phyloP scores from a whole-genome alignment of 83 land plant species.

The Thuja plicata region DNA sequence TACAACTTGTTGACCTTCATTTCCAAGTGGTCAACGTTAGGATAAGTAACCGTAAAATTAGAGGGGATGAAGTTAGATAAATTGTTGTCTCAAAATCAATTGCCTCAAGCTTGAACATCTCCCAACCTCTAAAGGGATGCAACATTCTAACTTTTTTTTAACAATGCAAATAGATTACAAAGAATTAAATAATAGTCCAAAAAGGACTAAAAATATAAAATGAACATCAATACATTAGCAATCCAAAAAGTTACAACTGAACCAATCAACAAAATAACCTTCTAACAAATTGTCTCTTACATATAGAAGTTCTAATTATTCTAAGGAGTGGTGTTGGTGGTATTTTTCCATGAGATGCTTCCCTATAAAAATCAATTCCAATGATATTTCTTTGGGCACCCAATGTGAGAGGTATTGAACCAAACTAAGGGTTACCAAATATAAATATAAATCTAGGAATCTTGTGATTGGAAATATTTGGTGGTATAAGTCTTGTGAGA shows the following conservation, averaged over 20 bases:
- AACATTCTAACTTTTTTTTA: conserved; percentile 28
- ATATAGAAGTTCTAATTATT: conserved; percentile 32
- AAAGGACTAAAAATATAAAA: no score
- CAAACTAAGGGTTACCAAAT: conserved; percentile 43
- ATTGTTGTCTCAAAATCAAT: background rate
- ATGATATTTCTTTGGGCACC: conserved; percentile 42
- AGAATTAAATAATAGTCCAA: no score
- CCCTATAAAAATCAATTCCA: conserved; percentile 48
- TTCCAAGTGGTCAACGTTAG: conserved; percentile 27
- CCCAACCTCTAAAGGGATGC: conserved; percentile 57
- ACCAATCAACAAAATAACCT: no score
- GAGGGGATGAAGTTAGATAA: background rate
- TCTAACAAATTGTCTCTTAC: conserved; percentile 32
- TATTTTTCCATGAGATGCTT: conserved; percentile 58
- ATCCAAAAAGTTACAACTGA: no score
- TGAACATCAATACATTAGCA: no score
- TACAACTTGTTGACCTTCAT: conserved; percentile 26
- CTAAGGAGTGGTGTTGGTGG: conserved; percentile 44
- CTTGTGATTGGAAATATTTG: conserved; percentile 38
- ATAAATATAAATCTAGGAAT: conserved; percentile 34
- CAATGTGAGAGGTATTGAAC: conserved; percentile 50
- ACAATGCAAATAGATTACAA: no score
- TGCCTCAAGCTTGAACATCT: conserved; percentile 21
- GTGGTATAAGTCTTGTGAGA: conserved; percentile 61
- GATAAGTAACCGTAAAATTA: conserved; percentile 9